A percentile compares a stretch with the other conserved stretches of the same genome.
Evolutionary conservation across 495 filamentous ascomycete genomes (phyloP).

Genomic region (Lindgomyces ingoldianus): DNA sequence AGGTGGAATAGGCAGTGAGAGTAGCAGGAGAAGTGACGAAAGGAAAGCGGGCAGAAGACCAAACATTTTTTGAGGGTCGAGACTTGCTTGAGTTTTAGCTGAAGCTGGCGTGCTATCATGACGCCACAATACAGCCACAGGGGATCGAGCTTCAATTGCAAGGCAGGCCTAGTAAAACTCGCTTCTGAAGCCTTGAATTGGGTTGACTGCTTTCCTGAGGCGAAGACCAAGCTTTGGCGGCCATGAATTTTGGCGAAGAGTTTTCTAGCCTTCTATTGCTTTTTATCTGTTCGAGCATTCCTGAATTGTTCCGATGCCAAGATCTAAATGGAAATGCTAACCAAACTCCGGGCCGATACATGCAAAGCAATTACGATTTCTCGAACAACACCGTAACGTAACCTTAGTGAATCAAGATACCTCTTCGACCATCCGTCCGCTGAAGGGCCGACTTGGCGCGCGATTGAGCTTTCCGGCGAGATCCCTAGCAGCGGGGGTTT

Average conservation of each 20-base stretch:
- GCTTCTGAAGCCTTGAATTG: too few species aligned
- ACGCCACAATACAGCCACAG: too few species aligned
- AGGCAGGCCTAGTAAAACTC: too few species aligned
- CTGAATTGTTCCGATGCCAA: too few species aligned
- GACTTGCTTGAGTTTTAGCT: background rate
- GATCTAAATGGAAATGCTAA: background rate
- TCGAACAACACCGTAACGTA: too few species aligned
- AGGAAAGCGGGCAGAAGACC: background rate
- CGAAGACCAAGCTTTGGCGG: background rate
- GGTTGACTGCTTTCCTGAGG: background rate
- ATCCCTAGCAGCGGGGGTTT: slow-evolving; percentile 63
- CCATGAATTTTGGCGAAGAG: background rate
- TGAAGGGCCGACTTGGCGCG: slow-evolving; percentile 16
- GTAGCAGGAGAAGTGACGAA: background rate
- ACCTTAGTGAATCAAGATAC: slow-evolving; percentile 29
- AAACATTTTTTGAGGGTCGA: background rate
- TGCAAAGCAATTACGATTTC: background rate
- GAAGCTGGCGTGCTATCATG: too few species aligned
- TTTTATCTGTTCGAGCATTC: too few species aligned
- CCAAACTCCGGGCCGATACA: background rate
- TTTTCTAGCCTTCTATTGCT: too few species aligned
- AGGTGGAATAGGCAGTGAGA: too few species aligned
- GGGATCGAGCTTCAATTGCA: too few species aligned
- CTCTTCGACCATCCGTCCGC: slow-evolving; percentile 39
- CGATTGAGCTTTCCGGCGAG: slow-evolving; percentile 49